Evolutionary conservation across 2,329 filamentous ascomycete species (phyloP).

Genomic region (Stachybotrys chlorohalonatus): DNA sequence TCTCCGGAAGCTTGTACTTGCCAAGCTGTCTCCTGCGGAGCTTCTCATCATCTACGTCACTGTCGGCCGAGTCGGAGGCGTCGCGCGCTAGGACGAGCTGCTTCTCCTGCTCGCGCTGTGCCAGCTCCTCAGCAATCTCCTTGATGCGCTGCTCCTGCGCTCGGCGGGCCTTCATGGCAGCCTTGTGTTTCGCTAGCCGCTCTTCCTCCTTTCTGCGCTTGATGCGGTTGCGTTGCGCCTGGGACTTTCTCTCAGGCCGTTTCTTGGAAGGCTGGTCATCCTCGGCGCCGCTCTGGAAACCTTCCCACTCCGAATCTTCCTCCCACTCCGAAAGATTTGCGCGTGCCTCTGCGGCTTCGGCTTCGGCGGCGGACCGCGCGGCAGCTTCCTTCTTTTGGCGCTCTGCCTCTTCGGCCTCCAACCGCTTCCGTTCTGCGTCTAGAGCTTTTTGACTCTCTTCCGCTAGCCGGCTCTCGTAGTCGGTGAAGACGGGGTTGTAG

Average conservation of each 20-base stretch:
- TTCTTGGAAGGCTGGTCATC: slow-evolving; percentile 55
- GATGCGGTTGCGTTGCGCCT: slow-evolving; percentile 75
- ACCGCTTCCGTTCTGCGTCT: slow-evolving; percentile 65
- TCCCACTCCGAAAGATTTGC: slow-evolving; percentile 63
- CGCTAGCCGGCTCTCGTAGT: slow-evolving; percentile 71
- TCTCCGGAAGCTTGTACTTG: slow-evolving; percentile 64
- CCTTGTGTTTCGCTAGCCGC: slow-evolving; percentile 64
- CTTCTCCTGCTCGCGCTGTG: slow-evolving; percentile 44
- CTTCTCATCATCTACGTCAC: slow-evolving; percentile 51
- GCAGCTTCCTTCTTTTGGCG: slow-evolving; percentile 58
- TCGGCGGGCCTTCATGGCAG: slow-evolving; percentile 62
- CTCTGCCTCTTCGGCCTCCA: slow-evolving; percentile 59
- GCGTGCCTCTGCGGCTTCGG: slow-evolving; percentile 62
- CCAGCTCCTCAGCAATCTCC: slow-evolving; percentile 56
- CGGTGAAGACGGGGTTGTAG: slow-evolving; percentile 84
- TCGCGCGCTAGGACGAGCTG: slow-evolving; percentile 31
- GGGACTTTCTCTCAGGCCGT: slow-evolving; percentile 76
- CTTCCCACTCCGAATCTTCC: slow-evolving; percentile 87
- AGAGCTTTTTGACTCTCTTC: slow-evolving; percentile 72
- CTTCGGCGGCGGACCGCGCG: slow-evolving; percentile 60
- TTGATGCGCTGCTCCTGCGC: slow-evolving; percentile 64
- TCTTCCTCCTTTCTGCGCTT: slow-evolving; percentile 86
- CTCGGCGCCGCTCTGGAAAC: slow-evolving; percentile 73
- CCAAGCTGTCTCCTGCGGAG: slow-evolving; percentile 67
- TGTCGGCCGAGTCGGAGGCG: slow-evolving; percentile 34